Evolutionary conservation across 805 yeast genomes (phyloP).

Genomic region (Wilhelminamyces savonicus): DNA sequence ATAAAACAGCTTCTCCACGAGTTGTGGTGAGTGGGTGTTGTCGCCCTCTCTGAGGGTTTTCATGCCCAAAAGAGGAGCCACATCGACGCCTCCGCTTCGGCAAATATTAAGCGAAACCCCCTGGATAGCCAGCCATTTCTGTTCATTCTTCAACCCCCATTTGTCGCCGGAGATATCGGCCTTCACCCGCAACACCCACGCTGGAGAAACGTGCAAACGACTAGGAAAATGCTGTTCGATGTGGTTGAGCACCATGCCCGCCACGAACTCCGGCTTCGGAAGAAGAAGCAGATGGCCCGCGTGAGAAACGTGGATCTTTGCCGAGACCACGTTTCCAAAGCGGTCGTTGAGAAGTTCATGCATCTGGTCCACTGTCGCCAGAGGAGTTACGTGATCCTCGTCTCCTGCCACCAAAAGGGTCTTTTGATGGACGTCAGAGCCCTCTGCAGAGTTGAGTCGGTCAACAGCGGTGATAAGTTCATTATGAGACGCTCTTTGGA

Average conservation of each 20-base stretch:
- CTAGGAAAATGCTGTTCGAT: constrained; percentile 42
- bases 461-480: constrained; percentile 40
- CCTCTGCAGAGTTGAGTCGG: constrained; percentile 28
- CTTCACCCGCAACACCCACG: constrained; percentile 64
- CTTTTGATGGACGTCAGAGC: constrained; percentile 36
- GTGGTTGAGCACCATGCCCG: constrained; percentile 58
- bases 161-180: constrained; percentile 63
- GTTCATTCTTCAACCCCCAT: constrained; percentile 75
- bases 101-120: constrained; percentile 44
- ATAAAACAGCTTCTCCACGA: constrained; percentile 42
- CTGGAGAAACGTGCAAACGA: constrained; percentile 49
- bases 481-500: constrained; percentile 32
- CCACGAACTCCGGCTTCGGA: constrained; percentile 56
- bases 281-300: constrained; percentile 65
- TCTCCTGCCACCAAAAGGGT: constrained; percentile 55
- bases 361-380: constrained; percentile 24
- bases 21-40: constrained; percentile 48
- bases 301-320: constrained; percentile 31
- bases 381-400: constrained; percentile 52
- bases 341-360: constrained; percentile 16
- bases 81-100: constrained; percentile 19
- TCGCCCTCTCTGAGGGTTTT: constrained; percentile 69
- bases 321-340: constrained; percentile 21
- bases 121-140: constrained; percentile 57
- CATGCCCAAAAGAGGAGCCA: constrained; percentile 59